A percentile compares a stretch with the other conserved stretches of the same genome.
Conservation (phyloP, 768 basidiomycete genomes). For the Hydnomerulius pinastri region DNA sequence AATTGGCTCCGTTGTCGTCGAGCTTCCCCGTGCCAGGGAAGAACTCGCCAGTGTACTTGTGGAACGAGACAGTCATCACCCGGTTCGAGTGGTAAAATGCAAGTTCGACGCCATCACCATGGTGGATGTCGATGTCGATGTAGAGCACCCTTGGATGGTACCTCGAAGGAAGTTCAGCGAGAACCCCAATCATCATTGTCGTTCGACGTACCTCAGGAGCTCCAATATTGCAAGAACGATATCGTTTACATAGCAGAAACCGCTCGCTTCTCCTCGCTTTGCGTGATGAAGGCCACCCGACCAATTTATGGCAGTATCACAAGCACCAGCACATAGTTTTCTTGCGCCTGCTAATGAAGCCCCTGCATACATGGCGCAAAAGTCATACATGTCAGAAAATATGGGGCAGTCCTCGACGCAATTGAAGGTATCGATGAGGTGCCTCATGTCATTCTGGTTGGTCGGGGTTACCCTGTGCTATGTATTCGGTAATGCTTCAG, state of each 20-base stretch:
- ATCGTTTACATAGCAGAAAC: conserved; percentile 98
- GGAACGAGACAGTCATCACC: conserved; percentile 99
- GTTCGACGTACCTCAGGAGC: conserved; percentile 65
- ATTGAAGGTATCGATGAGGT: conserved; percentile 84
- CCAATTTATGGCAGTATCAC: conserved; percentile 99
- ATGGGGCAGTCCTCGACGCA: conserved; percentile 98
- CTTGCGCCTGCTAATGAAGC: conserved; percentile 89
- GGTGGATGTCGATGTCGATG: conserved; percentile 99
- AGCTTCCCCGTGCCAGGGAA: conserved; percentile 97
- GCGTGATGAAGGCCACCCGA: conserved; percentile 98
- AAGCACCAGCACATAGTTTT: conserved; percentile 79
- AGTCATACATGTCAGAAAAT: conserved; percentile 93
- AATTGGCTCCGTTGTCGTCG: conserved; percentile 85
- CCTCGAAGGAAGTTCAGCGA: conserved; percentile 43
- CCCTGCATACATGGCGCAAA: conserved; percentile 92
- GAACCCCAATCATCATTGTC: not conserved
- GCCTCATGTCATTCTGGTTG: conserved; percentile 65
- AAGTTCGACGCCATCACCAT: conserved; percentile 97
- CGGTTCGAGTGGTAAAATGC: conserved; percentile 97
- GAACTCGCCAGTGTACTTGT: conserved; percentile 98
- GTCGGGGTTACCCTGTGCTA: conserved; percentile 80
- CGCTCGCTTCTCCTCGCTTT: conserved; percentile 96
- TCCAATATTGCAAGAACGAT: conserved; percentile 95
- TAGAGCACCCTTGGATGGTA: conserved; percentile 94
- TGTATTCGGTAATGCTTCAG: not conserved